Conservation (phyloP, 148 eudicot genomes). For the Rhododendron henanense region DNA sequence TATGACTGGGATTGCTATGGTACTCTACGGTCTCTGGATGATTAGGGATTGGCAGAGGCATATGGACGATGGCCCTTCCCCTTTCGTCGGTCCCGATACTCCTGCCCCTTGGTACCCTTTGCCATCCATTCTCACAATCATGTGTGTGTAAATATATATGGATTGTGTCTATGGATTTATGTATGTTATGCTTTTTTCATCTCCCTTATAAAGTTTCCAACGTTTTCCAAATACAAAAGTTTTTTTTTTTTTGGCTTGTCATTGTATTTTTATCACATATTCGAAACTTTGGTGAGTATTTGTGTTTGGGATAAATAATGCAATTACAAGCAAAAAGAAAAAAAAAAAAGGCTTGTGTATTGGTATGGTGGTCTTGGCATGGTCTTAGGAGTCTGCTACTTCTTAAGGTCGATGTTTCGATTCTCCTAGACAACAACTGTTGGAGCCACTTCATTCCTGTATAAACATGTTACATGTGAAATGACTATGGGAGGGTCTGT, state of each 20-base stretch:
- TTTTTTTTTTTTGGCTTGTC: neutral
- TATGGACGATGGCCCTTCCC: conserved; percentile 21
- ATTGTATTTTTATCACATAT: neutral
- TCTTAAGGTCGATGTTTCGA: no score
- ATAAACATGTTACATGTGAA: no score
- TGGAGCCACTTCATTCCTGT: no score
- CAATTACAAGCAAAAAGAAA: no score
- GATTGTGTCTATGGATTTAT: neutral
- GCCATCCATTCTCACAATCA: neutral
- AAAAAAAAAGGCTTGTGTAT: no score
- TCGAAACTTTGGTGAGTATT: no score
- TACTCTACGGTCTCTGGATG: conserved; percentile 64
- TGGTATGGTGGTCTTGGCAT: no score
- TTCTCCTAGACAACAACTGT: no score
- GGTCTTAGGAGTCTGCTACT: no score
- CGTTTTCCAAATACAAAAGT: neutral
- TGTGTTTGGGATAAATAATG: no score
- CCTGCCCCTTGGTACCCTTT: conserved; percentile 47
- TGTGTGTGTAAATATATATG: neutral
- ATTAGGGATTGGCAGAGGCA: conserved; percentile 57
- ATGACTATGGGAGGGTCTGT: neutral
- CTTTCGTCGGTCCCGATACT: conserved; percentile 19
- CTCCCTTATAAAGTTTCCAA: neutral
- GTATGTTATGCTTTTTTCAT: neutral
- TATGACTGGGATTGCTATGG: conserved; percentile 66